phyloP scores from a whole-genome alignment of 148 eudicot genomes.

The Vaccinium darrowii region DNA sequence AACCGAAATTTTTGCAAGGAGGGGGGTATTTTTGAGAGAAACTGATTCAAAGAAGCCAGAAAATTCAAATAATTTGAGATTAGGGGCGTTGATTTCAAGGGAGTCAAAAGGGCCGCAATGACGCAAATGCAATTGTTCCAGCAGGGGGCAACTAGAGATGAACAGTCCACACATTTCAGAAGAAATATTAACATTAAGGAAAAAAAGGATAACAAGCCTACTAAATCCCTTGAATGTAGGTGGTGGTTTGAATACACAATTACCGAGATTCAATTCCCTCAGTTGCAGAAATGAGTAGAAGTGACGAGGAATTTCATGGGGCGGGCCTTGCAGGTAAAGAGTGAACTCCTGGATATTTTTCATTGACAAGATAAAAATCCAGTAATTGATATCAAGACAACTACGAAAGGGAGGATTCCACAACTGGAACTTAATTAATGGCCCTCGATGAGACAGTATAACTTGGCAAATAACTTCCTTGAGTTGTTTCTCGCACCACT shows the following conservation, averaged over 20 bases:
- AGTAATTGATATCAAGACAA: not conserved
- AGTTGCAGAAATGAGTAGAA: not conserved
- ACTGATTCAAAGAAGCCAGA: not conserved
- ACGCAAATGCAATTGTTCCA: not conserved
- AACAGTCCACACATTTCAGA: not conserved
- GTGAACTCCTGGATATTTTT: not conserved
- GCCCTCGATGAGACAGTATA: conserved; percentile 14
- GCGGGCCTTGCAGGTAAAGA: not conserved
- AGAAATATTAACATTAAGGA: not conserved
- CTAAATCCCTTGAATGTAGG: not conserved
- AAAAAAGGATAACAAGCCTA: conserved; percentile 2
- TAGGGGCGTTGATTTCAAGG: conserved; percentile 11
- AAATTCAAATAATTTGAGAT: not conserved
- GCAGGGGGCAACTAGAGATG: conserved; percentile 15
- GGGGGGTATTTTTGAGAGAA: not conserved
- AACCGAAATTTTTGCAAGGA: not conserved
- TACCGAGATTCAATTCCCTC: not conserved
- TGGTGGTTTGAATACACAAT: not conserved
- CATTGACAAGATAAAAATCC: not conserved
- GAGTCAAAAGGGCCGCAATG: not conserved
- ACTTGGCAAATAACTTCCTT: not conserved
- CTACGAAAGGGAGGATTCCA: not conserved
- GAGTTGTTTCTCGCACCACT: not conserved
- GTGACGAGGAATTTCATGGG: not conserved
- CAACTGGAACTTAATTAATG: not conserved